Conservation (phyloP, 352 stramenopile species). For the Pilasporangium apinafurcum region DNA sequence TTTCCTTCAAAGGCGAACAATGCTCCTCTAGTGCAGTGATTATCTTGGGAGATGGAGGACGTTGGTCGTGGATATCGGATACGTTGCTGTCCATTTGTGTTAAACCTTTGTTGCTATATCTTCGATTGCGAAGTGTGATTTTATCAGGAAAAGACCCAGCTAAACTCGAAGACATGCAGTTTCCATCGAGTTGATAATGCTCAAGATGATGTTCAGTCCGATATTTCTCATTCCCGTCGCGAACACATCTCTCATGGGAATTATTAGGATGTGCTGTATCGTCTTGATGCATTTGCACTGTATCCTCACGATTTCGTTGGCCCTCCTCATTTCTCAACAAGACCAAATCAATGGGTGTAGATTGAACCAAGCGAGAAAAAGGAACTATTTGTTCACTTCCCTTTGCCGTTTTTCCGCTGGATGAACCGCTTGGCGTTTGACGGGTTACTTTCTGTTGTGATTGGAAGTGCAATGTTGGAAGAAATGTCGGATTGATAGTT, state of each 20-base stretch:
- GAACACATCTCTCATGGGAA: background rate
- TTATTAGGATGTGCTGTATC: background rate
- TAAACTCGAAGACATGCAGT: slow-evolving; percentile 13
- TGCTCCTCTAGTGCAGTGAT: background rate
- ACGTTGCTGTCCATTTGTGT: too few relatives aligned
- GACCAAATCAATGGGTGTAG: slow-evolving; percentile 14
- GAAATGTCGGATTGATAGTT: slow-evolving; percentile 7
- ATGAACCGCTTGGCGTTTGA: background rate
- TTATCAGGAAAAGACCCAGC: slow-evolving; percentile 37
- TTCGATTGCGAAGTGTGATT: background rate
- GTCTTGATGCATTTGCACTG: background rate
- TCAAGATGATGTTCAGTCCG: slow-evolving; percentile 21
- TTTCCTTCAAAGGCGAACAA: background rate
- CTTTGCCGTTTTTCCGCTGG: background rate
- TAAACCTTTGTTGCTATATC: background rate
- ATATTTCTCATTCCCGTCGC: slow-evolving; percentile 9
- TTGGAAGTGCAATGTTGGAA: slow-evolving; percentile 19
- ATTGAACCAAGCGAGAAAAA: slow-evolving; percentile 19
- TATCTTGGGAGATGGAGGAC: background rate
- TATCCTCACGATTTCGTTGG: background rate
- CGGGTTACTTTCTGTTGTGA: slow-evolving; percentile 5
- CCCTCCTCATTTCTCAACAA: slow-evolving; percentile 7
- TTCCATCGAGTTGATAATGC: slow-evolving; percentile 34
- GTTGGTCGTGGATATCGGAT: background rate
- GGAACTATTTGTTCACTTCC: slow-evolving; percentile 9